Evolutionary conservation across 768 basidiomycete genomes (phyloP), one percentile per base, ranked within the genome.

Genomic region (Amanita exitialis): DNA sequence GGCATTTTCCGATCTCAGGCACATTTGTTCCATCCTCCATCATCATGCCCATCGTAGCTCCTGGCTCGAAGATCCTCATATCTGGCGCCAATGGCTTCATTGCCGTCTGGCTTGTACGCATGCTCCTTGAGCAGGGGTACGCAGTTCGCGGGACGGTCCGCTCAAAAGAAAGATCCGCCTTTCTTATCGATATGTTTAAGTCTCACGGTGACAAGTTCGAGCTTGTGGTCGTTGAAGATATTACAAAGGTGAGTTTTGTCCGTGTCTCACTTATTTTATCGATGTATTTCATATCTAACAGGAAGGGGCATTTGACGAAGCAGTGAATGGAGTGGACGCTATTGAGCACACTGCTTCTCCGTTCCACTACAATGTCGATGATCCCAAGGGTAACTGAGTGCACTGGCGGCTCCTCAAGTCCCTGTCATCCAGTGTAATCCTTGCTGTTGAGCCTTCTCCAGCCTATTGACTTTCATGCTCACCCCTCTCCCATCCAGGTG

Each of bases 251-350:
- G 21, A 4, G 62, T 49, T 30, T 25, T 30, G 27, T 15, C 27
- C 21, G 7, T 49, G 2, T 20, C 3, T n/a, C 9, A 12, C 45
- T 15, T 13, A 23, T 20, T 30, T 15, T 35, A 9, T 18, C n/a
- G n/a, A n/a, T 53, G 20, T 30, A 30, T 20, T 3, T 45, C 4
- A 16, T 39, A 2, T n/a, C 23, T 7, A n/a, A 20, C 53, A 82
- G 80, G 74, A 74, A 2, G 78, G 77, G 6, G 85, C 82, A 1
- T 93, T 90, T 54, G 86, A 91, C 61, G 80, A 87, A 46, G 87
- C 81, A 0, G 83, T 90, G 53, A 77, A 81, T 61, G 86, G 75
- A 1, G 79, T 90, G 6, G 81, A 87, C 53, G 89, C 75, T 0
- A 77, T 92, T 46, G 73, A 69, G 34, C 87, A 88, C 58, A 79